Evolutionary conservation across 345 rosid species (phyloP), one percentile per base, ranked within the genome.

Genomic region (Raphanus raphanistrum): DNA sequence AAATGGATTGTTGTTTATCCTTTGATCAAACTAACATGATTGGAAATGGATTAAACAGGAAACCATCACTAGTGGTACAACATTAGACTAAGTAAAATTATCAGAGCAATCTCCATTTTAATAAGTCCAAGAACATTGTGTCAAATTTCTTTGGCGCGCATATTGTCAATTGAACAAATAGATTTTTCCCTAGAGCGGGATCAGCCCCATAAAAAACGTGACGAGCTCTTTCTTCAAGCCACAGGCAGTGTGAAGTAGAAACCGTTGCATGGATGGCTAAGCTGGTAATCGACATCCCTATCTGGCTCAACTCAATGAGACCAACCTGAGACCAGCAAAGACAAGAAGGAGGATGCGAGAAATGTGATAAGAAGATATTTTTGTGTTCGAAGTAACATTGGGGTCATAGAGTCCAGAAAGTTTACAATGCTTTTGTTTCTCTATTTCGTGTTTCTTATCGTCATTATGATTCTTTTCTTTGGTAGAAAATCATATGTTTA

Each of bases 151-250:
- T 86, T 71, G 95, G 92, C 48, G 87, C 21, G 21, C 21, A 21
- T 21, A 21, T 21, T 21, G 21, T 21, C 21, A 21, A 74, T 82
- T 52, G 87, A 83, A 74, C 88, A 88, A 15, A 76, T 87, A 12
- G 76, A 87, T 3, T 78, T 79, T 67, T 74, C 84, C 36, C 66
- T 88, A 4, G 88, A 87, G 70, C 63, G 36, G 32, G 82, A 76
- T 25, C 84, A 83, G 64, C 77, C 65, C 54, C 89, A 77, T 63
- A 85, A 66, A 66, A 80, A 62, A 26, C 86, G 89, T 8, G 89
- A 85, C 31, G 97, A 88, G 71, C 73, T 88, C 71, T 94, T 94
- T 28, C 31, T 21, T 21, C 84, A 90, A 84, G 82, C 21, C 21
- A 21, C 21, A 21, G 21, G 21, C 21, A 21, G 21, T 21, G 21